A percentile compares a stretch with the other conserved stretches of the same genome.
These are phyloP conservation scores for Phialocephala sp. DNA, from an alignment of 2,329 filamentous ascomycete species.

Conservation along the genomic window DNA sequence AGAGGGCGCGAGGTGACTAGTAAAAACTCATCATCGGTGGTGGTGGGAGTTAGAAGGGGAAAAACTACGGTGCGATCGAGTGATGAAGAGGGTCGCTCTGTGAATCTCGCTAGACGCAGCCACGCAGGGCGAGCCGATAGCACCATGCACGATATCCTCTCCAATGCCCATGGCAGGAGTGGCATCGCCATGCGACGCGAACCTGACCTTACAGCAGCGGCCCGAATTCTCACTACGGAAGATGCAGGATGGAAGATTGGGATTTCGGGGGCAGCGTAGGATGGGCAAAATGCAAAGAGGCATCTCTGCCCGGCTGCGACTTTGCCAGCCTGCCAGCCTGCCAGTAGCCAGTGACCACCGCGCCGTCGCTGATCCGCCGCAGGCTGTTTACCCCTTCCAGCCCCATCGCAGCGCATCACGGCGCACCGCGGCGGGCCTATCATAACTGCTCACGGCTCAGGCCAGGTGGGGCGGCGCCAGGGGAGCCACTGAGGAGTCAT, in stretches of 20 bases:
- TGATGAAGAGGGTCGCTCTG: neutral
- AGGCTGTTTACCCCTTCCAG: too few species aligned
- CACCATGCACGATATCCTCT: neutral
- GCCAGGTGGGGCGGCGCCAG: too few species aligned
- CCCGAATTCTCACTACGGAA: neutral
- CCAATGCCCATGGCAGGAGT: too few species aligned
- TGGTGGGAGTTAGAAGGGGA: conserved; percentile 18
- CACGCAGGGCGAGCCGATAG: neutral
- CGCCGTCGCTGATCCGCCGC: neutral
- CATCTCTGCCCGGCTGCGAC: neutral
- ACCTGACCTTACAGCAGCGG: neutral
- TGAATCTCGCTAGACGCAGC: conserved; percentile 4
- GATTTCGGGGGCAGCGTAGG: conserved; percentile 3
- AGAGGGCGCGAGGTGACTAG: conserved; percentile 14
- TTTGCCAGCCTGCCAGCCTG: too few species aligned
- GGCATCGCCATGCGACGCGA: neutral
- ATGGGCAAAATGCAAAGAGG: neutral
- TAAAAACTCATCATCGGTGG: conserved; percentile 13
- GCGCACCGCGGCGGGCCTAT: neutral
- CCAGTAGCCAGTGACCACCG: too few species aligned
- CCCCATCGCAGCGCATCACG: neutral
- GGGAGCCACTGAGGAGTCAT: too few species aligned
- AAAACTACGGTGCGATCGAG: conserved; percentile 1
- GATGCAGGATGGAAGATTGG: neutral
- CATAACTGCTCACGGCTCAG: too few species aligned